phyloP scores from a whole-genome alignment of 2,329 filamentous ascomycete genomes.

The Cadophora gregata region DNA sequence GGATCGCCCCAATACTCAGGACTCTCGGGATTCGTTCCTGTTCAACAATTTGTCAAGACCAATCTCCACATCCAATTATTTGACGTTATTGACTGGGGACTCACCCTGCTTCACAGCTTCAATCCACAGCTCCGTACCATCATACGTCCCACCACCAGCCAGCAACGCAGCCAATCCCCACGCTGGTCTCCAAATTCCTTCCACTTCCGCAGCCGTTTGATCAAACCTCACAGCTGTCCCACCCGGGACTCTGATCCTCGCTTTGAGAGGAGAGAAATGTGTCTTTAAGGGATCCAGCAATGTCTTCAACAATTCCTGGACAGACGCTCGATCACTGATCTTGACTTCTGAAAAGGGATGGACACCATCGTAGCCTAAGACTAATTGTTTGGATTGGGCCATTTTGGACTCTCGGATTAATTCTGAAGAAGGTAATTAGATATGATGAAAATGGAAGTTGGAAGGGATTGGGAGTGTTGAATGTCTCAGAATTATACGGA shows the following conservation, averaged over 20 bases:
- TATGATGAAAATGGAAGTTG: neutral
- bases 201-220: slow-evolving; percentile 76
- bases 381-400: slow-evolving; percentile 29
- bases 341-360: slow-evolving; percentile 62
- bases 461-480: neutral
- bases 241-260: slow-evolving; percentile 70
- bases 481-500: neutral
- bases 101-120: slow-evolving; percentile 62
- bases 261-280: slow-evolving; percentile 72
- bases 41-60: slow-evolving; percentile 35
- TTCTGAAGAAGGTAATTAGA: neutral
- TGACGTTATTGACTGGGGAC: neutral
- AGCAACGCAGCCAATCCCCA: slow-evolving; percentile 77
- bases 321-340: slow-evolving; percentile 57
- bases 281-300: slow-evolving; percentile 74
- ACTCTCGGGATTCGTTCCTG: slow-evolving; percentile 72
- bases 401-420: neutral
- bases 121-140: slow-evolving; percentile 68
- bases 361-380: slow-evolving; percentile 56
- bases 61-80: neutral
- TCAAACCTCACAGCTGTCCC: slow-evolving; percentile 79
- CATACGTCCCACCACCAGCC: slow-evolving; percentile 70
- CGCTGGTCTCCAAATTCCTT: slow-evolving; percentile 63
- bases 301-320: slow-evolving; percentile 65
- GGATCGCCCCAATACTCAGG: slow-evolving; percentile 80